These are phyloP conservation scores for Xanthoconium purpureum DNA, from an alignment of 768 basidiomycete genomes.

Conservation along the genomic window DNA sequence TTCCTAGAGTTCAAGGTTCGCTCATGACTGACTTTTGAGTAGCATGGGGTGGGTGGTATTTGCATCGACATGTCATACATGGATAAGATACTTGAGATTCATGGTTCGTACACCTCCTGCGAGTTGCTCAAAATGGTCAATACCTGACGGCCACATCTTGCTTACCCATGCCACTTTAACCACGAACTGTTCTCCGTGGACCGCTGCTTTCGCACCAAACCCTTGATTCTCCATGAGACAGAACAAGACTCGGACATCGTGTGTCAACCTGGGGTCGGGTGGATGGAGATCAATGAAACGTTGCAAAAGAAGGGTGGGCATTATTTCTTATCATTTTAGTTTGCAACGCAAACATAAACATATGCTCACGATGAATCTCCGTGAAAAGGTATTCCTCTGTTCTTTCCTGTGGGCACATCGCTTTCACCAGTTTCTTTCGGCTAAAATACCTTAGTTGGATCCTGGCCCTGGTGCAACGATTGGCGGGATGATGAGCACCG, in stretches of 20 bases:
- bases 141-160: not conserved
- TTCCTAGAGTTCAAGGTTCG: not conserved
- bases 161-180: not conserved
- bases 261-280: slow-evolving; percentile 69
- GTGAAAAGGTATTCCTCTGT: slow-evolving; percentile 63
- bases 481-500: slow-evolving; percentile 84
- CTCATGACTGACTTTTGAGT: slow-evolving; percentile 1
- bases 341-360: too few relatives aligned
- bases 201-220: not conserved
- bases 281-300: slow-evolving; percentile 70
- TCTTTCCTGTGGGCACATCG: slow-evolving; percentile 64
- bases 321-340: not conserved
- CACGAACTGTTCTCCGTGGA: not conserved
- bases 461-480: slow-evolving; percentile 79
- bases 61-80: slow-evolving; percentile 78
- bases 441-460: slow-evolving; percentile 49
- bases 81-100: slow-evolving; percentile 73
- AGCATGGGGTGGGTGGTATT: slow-evolving; percentile 53
- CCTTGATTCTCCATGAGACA: slow-evolving; percentile 19
- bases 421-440: not conserved
- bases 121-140: not conserved
- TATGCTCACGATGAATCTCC: not conserved
- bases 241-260: slow-evolving; percentile 71
- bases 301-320: slow-evolving; percentile 55
- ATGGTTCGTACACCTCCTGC: slow-evolving; percentile 43